phyloP scores from a whole-genome alignment of 2,329 filamentous ascomycete genomes.

The Paracorniculantispora psalliotae region DNA sequence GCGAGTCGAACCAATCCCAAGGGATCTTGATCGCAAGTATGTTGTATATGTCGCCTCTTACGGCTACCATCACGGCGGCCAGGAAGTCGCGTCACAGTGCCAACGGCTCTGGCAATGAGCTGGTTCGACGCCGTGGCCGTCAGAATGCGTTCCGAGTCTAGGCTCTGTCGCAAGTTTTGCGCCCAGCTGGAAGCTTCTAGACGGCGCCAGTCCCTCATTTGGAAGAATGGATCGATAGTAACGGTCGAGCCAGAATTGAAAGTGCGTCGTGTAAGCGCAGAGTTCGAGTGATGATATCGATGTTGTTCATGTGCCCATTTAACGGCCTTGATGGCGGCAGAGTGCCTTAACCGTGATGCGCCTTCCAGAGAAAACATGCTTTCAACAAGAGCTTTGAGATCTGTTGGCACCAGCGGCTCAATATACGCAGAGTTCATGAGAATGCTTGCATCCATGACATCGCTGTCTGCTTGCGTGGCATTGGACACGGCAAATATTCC shows the following conservation, averaged over 20 bases:
- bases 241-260: slow-evolving; percentile 11
- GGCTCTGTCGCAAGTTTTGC: slow-evolving; percentile 31
- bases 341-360: slow-evolving; percentile 74
- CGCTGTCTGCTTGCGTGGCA: slow-evolving; percentile 62
- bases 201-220: slow-evolving; percentile 25
- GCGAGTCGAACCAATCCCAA: slow-evolving; percentile 69
- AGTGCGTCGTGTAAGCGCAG: slow-evolving; percentile 16
- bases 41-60: slow-evolving; percentile 19
- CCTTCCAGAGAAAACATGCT: slow-evolving; percentile 74
- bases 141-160: slow-evolving; percentile 27
- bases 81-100: not conserved
- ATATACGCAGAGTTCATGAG: slow-evolving; percentile 91
- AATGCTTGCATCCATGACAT: slow-evolving; percentile 86
- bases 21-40: slow-evolving; percentile 59
- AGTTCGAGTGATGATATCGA: not conserved
- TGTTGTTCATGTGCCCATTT: slow-evolving; percentile 45
- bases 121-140: slow-evolving; percentile 1
- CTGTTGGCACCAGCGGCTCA: slow-evolving; percentile 71
- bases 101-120: not conserved
- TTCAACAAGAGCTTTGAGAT: slow-evolving; percentile 64
- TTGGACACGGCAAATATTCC: slow-evolving; percentile 75
- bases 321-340: slow-evolving; percentile 75
- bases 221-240: slow-evolving; percentile 15
- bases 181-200: slow-evolving; percentile 34
- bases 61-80: not conserved